Evolutionary conservation across 2,329 filamentous ascomycete genomes (phyloP).

Genomic region (Cytospora chrysosperma): DNA sequence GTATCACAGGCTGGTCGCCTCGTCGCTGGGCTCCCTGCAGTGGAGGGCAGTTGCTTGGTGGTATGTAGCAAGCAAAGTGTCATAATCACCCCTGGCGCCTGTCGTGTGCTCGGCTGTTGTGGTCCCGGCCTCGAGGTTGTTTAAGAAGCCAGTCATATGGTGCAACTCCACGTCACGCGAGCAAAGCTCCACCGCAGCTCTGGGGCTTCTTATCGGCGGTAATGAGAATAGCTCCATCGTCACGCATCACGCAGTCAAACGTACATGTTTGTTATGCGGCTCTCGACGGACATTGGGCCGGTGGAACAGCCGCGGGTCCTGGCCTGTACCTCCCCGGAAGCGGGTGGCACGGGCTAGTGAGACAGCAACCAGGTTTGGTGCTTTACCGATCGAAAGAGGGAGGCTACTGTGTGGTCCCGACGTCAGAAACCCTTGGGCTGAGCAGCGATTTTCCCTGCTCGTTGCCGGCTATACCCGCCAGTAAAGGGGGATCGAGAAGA

Average conservation of each 20-base stretch:
- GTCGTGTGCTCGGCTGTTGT: neutral
- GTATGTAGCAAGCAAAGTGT: neutral
- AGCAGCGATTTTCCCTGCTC: constrained; percentile 12
- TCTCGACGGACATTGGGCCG: neutral
- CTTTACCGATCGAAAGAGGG: neutral
- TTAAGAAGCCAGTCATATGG: neutral
- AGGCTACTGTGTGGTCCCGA: neutral
- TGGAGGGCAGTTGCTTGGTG: neutral
- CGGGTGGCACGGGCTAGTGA: neutral
- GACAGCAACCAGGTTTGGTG: neutral
- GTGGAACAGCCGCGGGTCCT: neutral
- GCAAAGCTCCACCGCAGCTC: neutral
- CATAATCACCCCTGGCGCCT: neutral
- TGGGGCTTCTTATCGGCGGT: neutral
- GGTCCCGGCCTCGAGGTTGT: too few species aligned
- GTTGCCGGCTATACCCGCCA: neutral
- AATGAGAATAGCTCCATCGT: neutral
- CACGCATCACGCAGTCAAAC: neutral
- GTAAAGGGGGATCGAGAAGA: neutral
- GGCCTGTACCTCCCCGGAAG: neutral
- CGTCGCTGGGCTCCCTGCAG: neutral
- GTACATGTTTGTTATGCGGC: neutral
- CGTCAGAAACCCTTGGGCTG: neutral
- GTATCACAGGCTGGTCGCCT: neutral
- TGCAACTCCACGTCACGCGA: neutral